Base-by-base conservation (phyloP, 192 early-diverging fungal genomes). In the Gaertneriomyces semiglobifer region DNA sequence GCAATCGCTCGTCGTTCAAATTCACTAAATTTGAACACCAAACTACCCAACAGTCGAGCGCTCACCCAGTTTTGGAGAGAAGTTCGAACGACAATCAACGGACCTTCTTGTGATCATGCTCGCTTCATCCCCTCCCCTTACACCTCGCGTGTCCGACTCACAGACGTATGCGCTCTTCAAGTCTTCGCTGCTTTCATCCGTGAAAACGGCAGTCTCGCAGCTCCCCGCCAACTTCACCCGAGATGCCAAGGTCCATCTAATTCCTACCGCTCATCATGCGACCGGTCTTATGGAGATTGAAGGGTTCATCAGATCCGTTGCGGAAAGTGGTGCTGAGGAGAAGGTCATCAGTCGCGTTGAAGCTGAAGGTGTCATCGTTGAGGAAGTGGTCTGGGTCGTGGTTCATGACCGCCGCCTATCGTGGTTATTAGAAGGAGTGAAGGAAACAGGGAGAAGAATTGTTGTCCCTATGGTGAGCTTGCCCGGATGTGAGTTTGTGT, bases 381-480 rank as follows among this genome's bases (percentile, higher is more conserved):
- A 82, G 51, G 81, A 82, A 59, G 42, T 46, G 53, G 69, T 78
- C 60, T 20, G 80, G 43, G 71, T 69, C 41, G 11, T 83, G n/a
- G 68, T 72, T 18, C 81, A 83, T 65, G 72, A 71, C 33, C 63
- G 44, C 2, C 14, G n/a, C 20, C 57, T 83, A 52, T 66, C 74
- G 68, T 83, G 81, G 81, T 44, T 83, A 5, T 67, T 83, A n/a
- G 79, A 78, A 50, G 67, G 68, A 47, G 81, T 83, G 18, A 81
- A 81, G 65, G 63, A 78, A 20, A 83, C 78, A 55, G 56, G 61
- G 11, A 72, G 76, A 57, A 44, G 74, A 4, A 65, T 80, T 46
- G 50, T 65, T 16, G 42, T 83, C 14, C 69, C 79, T 39, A 38
- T 79, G 63, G 79, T 82, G 68, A 41, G 60, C 25, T 12, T 16